Conservation (phyloP, 1,284 basidiomycete species). For the Pseudozyma pruni region DNA sequence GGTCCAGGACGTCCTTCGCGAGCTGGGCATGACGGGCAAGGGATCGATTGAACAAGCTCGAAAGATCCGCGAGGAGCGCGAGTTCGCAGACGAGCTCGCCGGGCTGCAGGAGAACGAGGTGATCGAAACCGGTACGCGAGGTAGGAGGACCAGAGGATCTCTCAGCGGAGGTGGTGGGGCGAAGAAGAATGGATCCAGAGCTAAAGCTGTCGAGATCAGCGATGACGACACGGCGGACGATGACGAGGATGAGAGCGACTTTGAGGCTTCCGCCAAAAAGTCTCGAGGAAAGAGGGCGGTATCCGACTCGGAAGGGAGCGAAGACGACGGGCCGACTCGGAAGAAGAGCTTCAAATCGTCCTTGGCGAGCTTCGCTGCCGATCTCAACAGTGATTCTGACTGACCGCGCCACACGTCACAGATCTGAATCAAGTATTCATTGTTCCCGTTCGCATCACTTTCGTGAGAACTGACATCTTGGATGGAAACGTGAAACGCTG, state of each 20-base stretch:
- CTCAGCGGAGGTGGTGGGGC: background rate
- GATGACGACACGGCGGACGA: slow-evolving; percentile 7
- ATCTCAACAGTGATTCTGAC: slow-evolving; percentile 46
- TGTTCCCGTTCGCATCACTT: too few species aligned
- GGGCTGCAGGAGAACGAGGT: slow-evolving; percentile 29
- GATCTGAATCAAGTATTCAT: too few species aligned
- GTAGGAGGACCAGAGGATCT: slow-evolving; percentile 6
- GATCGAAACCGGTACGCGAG: background rate
- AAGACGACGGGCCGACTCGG: slow-evolving; percentile 28
- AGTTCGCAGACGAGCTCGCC: slow-evolving; percentile 41
- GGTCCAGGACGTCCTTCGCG: slow-evolving; percentile 35
- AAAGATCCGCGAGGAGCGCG: slow-evolving; percentile 36
- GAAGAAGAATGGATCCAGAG: too few species aligned
- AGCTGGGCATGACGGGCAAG: slow-evolving; percentile 41
- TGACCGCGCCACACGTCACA: too few species aligned
- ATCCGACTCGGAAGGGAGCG: slow-evolving; percentile 18
- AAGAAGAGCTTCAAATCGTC: slow-evolving; percentile 42
- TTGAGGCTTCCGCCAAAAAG: slow-evolving; percentile 1
- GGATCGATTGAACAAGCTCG: slow-evolving; percentile 38
- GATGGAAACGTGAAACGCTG: background rate
- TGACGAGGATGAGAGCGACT: slow-evolving; percentile 22
- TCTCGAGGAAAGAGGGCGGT: background rate
- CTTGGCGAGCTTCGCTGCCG: slow-evolving; percentile 44
- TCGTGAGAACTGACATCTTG: too few species aligned
- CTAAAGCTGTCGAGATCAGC: slow-evolving; percentile 1